phyloP scores from a whole-genome alignment of 257 asterid species.

The Verbena officinalis region DNA sequence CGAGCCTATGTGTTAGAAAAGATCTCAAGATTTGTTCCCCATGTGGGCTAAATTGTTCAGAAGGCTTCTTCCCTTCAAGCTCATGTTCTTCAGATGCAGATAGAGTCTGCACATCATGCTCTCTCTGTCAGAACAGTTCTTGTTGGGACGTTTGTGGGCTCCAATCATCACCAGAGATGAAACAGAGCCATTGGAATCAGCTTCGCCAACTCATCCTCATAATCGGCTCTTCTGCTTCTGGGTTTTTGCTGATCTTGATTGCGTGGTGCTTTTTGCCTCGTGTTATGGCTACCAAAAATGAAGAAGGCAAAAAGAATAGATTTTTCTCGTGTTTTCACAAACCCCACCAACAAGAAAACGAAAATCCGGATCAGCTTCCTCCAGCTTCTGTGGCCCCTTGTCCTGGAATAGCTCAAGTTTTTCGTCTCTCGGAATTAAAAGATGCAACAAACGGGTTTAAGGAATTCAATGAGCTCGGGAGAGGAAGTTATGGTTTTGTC shows the following conservation, averaged over 20 bases:
- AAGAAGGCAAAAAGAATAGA: constrained; percentile 41
- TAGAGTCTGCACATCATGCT: constrained; percentile 88
- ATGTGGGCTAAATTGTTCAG: constrained; percentile 73
- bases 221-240: constrained; percentile 57
- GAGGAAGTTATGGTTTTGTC: constrained; percentile 92
- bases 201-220: constrained; percentile 50
- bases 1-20: constrained; percentile 71
- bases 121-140: constrained; percentile 89
- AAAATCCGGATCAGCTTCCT: constrained; percentile 42
- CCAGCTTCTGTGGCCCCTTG: constrained; percentile 51
- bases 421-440: constrained; percentile 85
- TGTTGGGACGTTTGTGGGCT: constrained; percentile 70
- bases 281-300: constrained; percentile 23
- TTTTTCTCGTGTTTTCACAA: constrained; percentile 43
- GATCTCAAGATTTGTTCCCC: constrained; percentile 84
- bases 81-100: constrained; percentile 67
- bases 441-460: constrained; percentile 95
- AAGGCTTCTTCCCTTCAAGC: constrained; percentile 83
- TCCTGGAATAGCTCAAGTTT: constrained; percentile 81
- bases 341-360: constrained; percentile 40
- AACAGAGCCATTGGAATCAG: constrained; percentile 41
- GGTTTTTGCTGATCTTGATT: constrained; percentile 50
- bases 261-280: constrained; percentile 68
- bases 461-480: constrained; percentile 93
- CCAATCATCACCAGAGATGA: constrained; percentile 38